Evolutionary conservation across 345 rosid genomes (phyloP).

Genomic region (Dipteronia dyeriana): DNA sequence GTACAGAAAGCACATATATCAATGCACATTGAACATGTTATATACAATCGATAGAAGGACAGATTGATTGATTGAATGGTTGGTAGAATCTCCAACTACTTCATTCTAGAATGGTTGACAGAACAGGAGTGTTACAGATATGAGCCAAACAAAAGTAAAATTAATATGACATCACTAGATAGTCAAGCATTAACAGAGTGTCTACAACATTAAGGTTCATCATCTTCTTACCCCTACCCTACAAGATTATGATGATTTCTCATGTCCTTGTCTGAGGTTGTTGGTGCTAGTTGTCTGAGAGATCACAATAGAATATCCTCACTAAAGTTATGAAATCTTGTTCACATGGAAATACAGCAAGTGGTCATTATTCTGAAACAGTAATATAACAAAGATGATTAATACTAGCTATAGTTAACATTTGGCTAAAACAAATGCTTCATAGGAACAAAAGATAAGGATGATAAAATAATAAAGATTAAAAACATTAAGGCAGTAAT

Average conservation of each 20-base stretch:
- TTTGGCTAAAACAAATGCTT: background rate
- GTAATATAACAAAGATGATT: background rate
- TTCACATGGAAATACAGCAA: background rate
- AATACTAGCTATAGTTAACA: background rate
- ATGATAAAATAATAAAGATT: background rate
- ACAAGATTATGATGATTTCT: background rate
- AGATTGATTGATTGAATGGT: background rate
- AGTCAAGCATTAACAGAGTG: background rate
- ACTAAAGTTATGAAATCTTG: background rate
- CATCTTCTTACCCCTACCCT: conserved; percentile 6
- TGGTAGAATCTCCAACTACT: background rate
- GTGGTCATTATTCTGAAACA: background rate
- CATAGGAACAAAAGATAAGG: background rate
- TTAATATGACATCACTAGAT: background rate
- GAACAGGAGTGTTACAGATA: background rate
- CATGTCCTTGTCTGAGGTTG: background rate
- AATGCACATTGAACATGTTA: background rate
- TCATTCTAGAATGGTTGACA: background rate
- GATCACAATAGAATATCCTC: background rate
- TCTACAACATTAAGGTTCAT: background rate
- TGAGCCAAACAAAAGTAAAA: background rate
- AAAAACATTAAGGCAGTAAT: background rate
- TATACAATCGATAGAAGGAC: background rate
- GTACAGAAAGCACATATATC: background rate
- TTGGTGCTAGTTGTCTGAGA: conserved; percentile 2